Conservation (phyloP, 208 protist species). For the Tritrichomonas foetus region DNA sequence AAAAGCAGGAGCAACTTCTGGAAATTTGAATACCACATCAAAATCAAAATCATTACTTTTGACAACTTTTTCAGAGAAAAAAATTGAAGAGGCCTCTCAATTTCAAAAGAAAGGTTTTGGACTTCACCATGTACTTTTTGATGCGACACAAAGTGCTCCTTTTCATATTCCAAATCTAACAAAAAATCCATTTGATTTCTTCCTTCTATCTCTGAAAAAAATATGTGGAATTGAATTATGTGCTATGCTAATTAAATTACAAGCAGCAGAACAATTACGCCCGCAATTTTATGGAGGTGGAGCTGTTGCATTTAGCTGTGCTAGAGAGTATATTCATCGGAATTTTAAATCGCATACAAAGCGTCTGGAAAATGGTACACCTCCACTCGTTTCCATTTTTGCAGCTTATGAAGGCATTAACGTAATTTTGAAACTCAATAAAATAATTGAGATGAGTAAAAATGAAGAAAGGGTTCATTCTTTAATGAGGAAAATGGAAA, state of each 20-base stretch:
- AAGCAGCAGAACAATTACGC: background rate
- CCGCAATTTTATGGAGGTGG: slow-evolving; percentile 32
- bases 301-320: background rate
- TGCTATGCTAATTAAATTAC: background rate
- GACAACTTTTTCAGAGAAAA: background rate
- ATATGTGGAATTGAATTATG: background rate
- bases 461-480: background rate
- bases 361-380: slow-evolving; percentile 9
- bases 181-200: background rate
- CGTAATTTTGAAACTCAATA: background rate
- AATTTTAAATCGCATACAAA: slow-evolving; percentile 29
- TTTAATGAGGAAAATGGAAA: background rate
- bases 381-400: background rate
- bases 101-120: background rate
- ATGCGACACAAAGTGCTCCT: background rate
- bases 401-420: background rate
- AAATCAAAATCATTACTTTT: background rate
- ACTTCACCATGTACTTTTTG: background rate
- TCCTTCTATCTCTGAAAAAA: background rate
- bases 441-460: background rate
- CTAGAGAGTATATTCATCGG: background rate
- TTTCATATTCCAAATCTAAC: background rate
- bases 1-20: background rate
- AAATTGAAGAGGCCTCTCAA: background rate
- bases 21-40: background rate